These are phyloP conservation scores for Lactifluus echinatus DNA, from an alignment of 768 basidiomycete species.

Conservation along the genomic window DNA sequence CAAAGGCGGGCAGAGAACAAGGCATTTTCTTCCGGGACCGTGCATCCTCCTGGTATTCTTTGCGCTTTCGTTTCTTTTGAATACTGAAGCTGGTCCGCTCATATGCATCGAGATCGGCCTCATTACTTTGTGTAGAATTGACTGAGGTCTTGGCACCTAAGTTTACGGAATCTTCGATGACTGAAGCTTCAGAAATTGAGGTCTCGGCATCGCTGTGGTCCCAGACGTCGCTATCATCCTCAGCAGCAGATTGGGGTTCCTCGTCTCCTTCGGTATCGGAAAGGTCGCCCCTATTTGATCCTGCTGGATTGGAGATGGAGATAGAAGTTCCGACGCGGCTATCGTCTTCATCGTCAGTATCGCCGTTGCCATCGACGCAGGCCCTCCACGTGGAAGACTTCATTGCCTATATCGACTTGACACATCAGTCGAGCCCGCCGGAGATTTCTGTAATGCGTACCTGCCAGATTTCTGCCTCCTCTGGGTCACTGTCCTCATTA, in stretches of 20 bases:
- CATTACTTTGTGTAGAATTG: slow-evolving; percentile 53
- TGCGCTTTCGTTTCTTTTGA: slow-evolving; percentile 37
- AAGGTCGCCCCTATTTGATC: slow-evolving; percentile 33
- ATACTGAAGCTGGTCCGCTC: slow-evolving; percentile 48
- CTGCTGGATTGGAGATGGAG: slow-evolving; percentile 24
- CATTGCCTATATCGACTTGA: slow-evolving; percentile 69
- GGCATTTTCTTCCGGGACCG: slow-evolving; percentile 58
- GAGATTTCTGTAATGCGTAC: slow-evolving; percentile 33
- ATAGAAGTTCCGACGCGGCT: slow-evolving; percentile 20
- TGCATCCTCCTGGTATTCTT: slow-evolving; percentile 32
- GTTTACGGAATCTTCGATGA: slow-evolving; percentile 61
- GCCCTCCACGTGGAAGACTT: slow-evolving; percentile 70
- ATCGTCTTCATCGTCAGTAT: slow-evolving; percentile 24
- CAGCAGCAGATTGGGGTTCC: slow-evolving; percentile 21
- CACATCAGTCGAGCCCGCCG: not conserved
- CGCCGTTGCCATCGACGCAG: slow-evolving; percentile 26
- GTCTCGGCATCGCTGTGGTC: slow-evolving; percentile 30
- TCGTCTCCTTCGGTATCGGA: slow-evolving; percentile 20
- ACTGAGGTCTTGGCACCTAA: slow-evolving; percentile 47
- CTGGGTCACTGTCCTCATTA: slow-evolving; percentile 38
- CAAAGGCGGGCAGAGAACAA: slow-evolving; percentile 67
- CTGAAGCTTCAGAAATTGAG: slow-evolving; percentile 56
- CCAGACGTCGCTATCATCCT: slow-evolving; percentile 22
- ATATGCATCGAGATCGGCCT: slow-evolving; percentile 38
- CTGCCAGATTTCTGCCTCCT: slow-evolving; percentile 84